A percentile compares a stretch with the other conserved stretches of the same genome.
Conservation (phyloP, 306 rosid genomes). For the Mimosa pudica region DNA sequence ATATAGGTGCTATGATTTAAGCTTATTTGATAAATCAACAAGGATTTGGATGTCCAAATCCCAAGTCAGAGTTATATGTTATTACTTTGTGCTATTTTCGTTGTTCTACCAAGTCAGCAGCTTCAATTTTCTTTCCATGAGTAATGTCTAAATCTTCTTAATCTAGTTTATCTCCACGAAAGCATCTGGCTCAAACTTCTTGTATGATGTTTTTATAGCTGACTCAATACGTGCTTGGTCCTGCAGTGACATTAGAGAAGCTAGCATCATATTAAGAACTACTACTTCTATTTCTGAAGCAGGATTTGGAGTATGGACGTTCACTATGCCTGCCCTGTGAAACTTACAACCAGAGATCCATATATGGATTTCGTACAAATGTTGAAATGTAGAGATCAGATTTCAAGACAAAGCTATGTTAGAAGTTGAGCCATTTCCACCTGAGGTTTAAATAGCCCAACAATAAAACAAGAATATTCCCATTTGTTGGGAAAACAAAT, state of each 20-base stretch:
- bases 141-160: constrained; percentile 28
- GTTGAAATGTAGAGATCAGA: constrained; percentile 66
- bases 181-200: constrained; percentile 63
- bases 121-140: constrained; percentile 29
- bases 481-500: neutral
- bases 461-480: constrained; percentile 16
- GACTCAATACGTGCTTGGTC: constrained; percentile 59
- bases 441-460: constrained; percentile 51
- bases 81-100: constrained; percentile 26
- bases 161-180: constrained; percentile 52
- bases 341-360: constrained; percentile 57
- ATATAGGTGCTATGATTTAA: constrained; percentile 16
- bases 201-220: constrained; percentile 56
- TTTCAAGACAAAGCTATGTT: constrained; percentile 75
- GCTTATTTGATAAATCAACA: constrained; percentile 22
- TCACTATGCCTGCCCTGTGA: constrained; percentile 71
- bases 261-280: constrained; percentile 4
- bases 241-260: constrained; percentile 44
- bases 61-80: constrained; percentile 36
- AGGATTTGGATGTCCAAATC: constrained; percentile 29
- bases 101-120: constrained; percentile 22
- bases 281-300: neutral
- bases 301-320: constrained; percentile 18
- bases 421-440: constrained; percentile 80
- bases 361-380: constrained; percentile 40